These are phyloP conservation scores for Phytophthora parvispora DNA, from an alignment of 352 stramenopile genomes.

Conservation along the genomic window DNA sequence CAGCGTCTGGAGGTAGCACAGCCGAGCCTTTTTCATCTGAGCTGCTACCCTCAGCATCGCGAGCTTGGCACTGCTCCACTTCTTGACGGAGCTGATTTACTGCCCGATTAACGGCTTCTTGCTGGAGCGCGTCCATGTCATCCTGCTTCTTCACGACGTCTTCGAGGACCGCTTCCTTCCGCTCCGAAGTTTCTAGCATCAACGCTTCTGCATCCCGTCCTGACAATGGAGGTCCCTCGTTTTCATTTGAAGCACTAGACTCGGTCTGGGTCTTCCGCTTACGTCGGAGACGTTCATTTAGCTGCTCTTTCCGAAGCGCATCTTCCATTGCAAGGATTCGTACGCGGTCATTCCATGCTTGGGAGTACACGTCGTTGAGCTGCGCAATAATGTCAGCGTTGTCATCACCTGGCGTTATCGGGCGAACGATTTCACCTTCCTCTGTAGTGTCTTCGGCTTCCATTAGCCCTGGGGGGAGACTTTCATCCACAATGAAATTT, in stretches of 20 bases:
- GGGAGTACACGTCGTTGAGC: conserved; percentile 39
- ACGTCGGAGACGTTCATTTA: conserved; percentile 32
- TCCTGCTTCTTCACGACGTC: conserved; percentile 48
- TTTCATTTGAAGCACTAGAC: neutral
- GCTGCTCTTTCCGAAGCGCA: conserved; percentile 40
- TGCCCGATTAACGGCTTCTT: conserved; percentile 24
- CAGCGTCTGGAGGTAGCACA: neutral
- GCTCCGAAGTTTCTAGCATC: conserved; percentile 2
- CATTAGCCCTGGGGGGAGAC: neutral
- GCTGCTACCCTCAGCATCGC: neutral
- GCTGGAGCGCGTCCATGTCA: conserved; percentile 38
- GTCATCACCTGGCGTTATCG: conserved; percentile 15
- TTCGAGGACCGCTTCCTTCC: conserved; percentile 42
- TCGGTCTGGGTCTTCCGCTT: conserved; percentile 14
- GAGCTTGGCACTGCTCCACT: conserved; percentile 8
- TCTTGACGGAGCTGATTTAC: conserved; percentile 20
- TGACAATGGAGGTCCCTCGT: neutral
- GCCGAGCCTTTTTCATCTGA: neutral
- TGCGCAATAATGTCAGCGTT: conserved; percentile 48
- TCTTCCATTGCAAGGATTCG: conserved; percentile 37
- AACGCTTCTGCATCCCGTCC: conserved; percentile 19
- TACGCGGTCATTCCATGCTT: conserved; percentile 41
- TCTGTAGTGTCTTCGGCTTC: neutral
- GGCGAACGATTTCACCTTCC: neutral
- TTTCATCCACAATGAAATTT: conserved; percentile 13